Evolutionary conservation across 805 yeast species (phyloP).

Genomic region (Candida awuae): DNA sequence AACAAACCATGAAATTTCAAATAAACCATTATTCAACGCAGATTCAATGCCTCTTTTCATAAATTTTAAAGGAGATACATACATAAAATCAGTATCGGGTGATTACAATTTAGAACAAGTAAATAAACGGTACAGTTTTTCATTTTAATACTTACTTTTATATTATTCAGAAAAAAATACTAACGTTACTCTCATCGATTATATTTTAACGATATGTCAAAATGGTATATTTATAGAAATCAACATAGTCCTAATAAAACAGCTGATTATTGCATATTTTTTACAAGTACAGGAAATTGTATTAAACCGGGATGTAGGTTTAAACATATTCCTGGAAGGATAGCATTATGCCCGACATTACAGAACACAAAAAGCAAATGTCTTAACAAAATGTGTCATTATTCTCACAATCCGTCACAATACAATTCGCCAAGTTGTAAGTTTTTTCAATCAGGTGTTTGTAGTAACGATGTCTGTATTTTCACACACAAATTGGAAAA

Average conservation of each 20-base stretch:
- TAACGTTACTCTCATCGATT: neutral
- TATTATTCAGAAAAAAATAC: neutral
- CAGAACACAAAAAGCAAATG: constrained; percentile 39
- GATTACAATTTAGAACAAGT: constrained; percentile 15
- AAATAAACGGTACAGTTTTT: constrained; percentile 2
- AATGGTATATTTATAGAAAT: too few species aligned
- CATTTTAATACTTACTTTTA: neutral
- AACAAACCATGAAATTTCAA: constrained; percentile 12
- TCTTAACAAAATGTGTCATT: constrained; percentile 37
- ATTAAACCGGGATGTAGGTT: constrained; percentile 47
- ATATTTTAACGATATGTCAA: neutral
- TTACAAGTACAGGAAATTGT: constrained; percentile 38
- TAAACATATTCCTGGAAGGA: constrained; percentile 41
- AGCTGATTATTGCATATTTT: constrained; percentile 18
- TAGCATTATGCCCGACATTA: constrained; percentile 46
- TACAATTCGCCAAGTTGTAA: constrained; percentile 55
- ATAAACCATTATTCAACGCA: constrained; percentile 12
- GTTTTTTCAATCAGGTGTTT: constrained; percentile 39
- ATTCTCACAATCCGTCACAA: constrained; percentile 51
- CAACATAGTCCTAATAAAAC: too few species aligned
- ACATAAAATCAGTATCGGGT: constrained; percentile 19
- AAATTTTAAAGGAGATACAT: constrained; percentile 13
- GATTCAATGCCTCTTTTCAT: constrained; percentile 17
- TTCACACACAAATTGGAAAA: constrained; percentile 42
- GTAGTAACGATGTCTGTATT: constrained; percentile 42